Percentiles rank a stretch among this genome's conserved stretches.
phyloP scores from a whole-genome alignment of 225 moss, liverwort and hornwort genomes.

The Marchantia polymorpha region DNA sequence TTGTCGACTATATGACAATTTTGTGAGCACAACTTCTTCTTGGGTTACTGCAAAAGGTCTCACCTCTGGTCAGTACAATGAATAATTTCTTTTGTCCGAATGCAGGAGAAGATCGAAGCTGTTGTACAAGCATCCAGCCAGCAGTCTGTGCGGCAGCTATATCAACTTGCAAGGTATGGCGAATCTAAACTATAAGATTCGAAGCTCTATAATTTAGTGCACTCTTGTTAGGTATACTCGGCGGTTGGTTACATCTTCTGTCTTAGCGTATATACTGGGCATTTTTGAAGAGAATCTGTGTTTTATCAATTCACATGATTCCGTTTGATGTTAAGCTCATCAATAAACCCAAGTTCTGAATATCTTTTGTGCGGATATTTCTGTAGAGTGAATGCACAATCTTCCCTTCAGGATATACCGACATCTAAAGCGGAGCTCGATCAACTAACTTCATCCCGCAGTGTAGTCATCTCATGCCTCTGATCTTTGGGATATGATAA shows the following conservation, averaged over 20 bases:
- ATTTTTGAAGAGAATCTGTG: no score
- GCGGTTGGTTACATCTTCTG: neutral
- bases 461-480: neutral
- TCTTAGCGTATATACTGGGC: neutral
- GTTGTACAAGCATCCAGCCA: constrained; percentile 37
- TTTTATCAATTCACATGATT: no score
- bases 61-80: neutral
- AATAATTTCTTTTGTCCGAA: constrained; percentile 2
- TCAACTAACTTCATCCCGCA: neutral
- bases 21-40: neutral
- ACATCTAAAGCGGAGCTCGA: neutral
- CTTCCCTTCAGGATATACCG: neutral
- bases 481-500: neutral
- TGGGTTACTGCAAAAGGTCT: neutral
- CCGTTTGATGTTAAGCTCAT: no score
- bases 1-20: neutral
- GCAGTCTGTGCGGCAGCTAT: constrained; percentile 45
- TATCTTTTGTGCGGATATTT: neutral
- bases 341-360: neutral
- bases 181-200: neutral
- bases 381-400: constrained; percentile 4
- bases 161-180: constrained; percentile 50
- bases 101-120: constrained; percentile 57
- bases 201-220: neutral
- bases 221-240: neutral